A percentile compares a stretch with the other conserved stretches of the same genome.
Conservation (phyloP, 805 yeast species). For the Cyberlindnera nakhonratchasimensis region DNA sequence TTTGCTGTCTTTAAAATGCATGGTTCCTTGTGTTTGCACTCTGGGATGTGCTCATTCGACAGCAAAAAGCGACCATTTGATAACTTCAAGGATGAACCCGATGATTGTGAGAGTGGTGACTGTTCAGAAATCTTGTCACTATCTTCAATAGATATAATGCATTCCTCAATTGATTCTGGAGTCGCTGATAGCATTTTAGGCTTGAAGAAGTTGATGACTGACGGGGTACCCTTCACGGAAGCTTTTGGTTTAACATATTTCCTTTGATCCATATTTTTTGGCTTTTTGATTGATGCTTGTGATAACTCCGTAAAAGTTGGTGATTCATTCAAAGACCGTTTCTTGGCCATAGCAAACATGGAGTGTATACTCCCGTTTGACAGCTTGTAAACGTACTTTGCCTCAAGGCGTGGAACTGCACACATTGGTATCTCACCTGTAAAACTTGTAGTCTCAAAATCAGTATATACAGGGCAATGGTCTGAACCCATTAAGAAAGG, state of each 20-base stretch:
- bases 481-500: constrained; percentile 80
- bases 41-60: constrained; percentile 34
- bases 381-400: constrained; percentile 44
- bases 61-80: constrained; percentile 20
- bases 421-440: constrained; percentile 5
- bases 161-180: neutral
- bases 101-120: neutral
- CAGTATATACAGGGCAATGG: constrained; percentile 88
- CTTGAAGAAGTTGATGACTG: constrained; percentile 19
- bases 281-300: neutral
- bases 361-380: constrained; percentile 33
- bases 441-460: constrained; percentile 37
- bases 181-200: neutral
- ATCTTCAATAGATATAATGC: too few relatives aligned
- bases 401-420: constrained; percentile 47
- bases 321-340: constrained; percentile 4
- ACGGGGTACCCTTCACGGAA: constrained; percentile 2
- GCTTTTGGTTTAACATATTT: neutral
- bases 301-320: constrained; percentile 1
- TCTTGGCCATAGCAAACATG: constrained; percentile 32
- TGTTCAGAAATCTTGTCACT: too few relatives aligned
- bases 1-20: constrained; percentile 45
- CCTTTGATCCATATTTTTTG: constrained; percentile 15
- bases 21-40: constrained; percentile 46
- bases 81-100: constrained; percentile 5